These are phyloP conservation scores for Exophiala alcalophila DNA, from an alignment of 2,329 filamentous ascomycete genomes.

Conservation along the genomic window DNA sequence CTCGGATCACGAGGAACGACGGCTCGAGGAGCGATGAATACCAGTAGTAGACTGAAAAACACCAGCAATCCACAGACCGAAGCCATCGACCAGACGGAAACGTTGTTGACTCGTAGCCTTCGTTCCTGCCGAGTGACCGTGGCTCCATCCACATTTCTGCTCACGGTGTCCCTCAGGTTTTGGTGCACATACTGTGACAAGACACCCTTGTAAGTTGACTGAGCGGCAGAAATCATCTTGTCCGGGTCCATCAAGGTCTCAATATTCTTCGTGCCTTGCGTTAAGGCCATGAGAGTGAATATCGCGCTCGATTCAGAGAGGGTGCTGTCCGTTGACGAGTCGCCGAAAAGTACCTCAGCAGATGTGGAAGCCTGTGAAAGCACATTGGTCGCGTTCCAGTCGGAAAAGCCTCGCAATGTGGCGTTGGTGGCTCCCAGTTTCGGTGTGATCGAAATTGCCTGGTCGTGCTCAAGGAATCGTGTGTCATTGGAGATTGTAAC, in stretches of 20 bases:
- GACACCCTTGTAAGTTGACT: conserved; percentile 25
- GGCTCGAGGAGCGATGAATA: conserved; percentile 26
- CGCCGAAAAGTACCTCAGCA: conserved; percentile 25
- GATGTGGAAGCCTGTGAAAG: conserved; percentile 17
- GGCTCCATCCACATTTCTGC: conserved; percentile 14
- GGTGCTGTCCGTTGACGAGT: conserved; percentile 14
- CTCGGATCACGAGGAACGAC: conserved; percentile 30
- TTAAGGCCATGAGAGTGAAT: conserved; percentile 26
- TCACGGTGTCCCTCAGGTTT: conserved; percentile 15
- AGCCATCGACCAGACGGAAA: conserved; percentile 26
- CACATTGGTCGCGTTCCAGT: conserved; percentile 27
- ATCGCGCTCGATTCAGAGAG: conserved; percentile 19
- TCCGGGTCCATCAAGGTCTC: conserved; percentile 22
- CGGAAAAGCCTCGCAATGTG: conserved; percentile 31
- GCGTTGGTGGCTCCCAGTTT: conserved; percentile 33
- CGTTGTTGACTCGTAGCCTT: conserved; percentile 25
- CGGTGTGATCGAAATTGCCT: conserved; percentile 18
- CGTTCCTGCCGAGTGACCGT: conserved; percentile 13
- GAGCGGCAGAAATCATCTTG: conserved; percentile 22
- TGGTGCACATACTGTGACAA: conserved; percentile 28
- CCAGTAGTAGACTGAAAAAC: conserved; percentile 21
- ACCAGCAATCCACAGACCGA: conserved; percentile 22
- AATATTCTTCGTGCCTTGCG: conserved; percentile 18
- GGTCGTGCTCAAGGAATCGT: conserved; percentile 9
- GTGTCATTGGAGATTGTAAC: conserved; percentile 28